Evolutionary conservation across 176 grass and related monocot species (phyloP), one percentile per base, ranked within the genome.

Genomic region (Pharus latifolius): DNA sequence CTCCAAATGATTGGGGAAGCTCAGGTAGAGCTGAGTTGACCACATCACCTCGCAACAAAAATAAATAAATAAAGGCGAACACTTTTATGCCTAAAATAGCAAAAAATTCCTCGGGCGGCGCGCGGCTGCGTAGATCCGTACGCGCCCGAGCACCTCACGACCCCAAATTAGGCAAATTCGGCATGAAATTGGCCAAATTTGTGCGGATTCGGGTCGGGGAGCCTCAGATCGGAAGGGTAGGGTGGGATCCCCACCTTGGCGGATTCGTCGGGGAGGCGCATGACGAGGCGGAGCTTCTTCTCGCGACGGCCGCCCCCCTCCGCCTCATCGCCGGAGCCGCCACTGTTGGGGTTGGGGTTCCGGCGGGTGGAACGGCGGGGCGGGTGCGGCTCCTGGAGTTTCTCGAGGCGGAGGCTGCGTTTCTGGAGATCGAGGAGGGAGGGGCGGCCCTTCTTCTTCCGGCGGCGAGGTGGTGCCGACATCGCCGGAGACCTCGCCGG

Each of bases 401-500:
- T 74, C 70, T 85, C 70, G 48, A 85, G 83, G 70, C 83, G 83
- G 56, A 85, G 76, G 70, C 47, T 80, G 23, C 95, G 86, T 74
- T 90, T 93, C 87, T 95, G 82, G 35, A 99, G 71, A 70, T 99
- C 96, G 25, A 99, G 53, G 15, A 99, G 96, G 10, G 90, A 99
- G 0, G 90, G 96, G 8, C 96, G 96, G 19, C 96, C 96, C 77
- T 99, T 99, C 96, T 99, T 99, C 82, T 86, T 86, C 16, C 81
- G 76, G 31, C 49, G 50, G 17, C 63, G 59, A 60, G 76, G 82
- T 65, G 80, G 80, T 72, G 84, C 84, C 75, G 89, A 88, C 77
- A 80, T 76, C 83, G 70, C 63, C 76, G 82, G 5, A 47, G 26
- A 6, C 43, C 29, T 23, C 76, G 77, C 15, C 42, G 64, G 43